Conservation (phyloP, 2,329 filamentous ascomycete species). For the Cordyceps fumosorosea region DNA sequence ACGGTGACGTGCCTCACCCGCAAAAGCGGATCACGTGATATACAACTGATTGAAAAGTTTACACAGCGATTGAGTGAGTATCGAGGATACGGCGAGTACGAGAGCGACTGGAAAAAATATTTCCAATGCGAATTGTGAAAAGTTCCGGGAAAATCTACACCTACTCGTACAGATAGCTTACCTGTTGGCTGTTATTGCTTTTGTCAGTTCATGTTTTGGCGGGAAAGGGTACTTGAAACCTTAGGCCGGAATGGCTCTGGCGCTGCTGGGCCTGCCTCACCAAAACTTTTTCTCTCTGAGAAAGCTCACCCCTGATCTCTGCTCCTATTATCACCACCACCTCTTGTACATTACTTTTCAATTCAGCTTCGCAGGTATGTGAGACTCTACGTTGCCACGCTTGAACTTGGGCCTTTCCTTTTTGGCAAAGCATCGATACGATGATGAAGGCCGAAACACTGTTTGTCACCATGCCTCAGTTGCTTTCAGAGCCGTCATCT, state of each 20-base stretch:
- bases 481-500: not conserved
- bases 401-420: not conserved
- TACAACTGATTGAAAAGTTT: not conserved
- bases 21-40: constrained; percentile 1
- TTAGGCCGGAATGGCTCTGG: constrained; percentile 24
- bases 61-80: not conserved
- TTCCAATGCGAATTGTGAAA: accelerated
- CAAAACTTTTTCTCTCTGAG: constrained; percentile 24
- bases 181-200: not conserved
- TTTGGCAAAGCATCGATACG: not conserved
- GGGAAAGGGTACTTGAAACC: constrained; percentile 25
- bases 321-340: not conserved
- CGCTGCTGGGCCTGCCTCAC: constrained; percentile 9
- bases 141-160: not conserved
- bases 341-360: constrained; percentile 8
- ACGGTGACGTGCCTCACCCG: constrained; percentile 11
- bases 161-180: not conserved
- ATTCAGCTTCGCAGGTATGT: constrained; percentile 3
- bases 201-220: not conserved
- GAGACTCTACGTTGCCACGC: not conserved
- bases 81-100: too few relatives aligned
- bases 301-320: constrained; percentile 17
- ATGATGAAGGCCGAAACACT: not conserved
- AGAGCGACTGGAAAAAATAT: not conserved
- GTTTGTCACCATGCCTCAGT: not conserved